Evolutionary conservation across 2,329 filamentous ascomycete genomes (phyloP), one percentile per base, ranked within the genome.

Genomic region (Colletotrichum truncatum): DNA sequence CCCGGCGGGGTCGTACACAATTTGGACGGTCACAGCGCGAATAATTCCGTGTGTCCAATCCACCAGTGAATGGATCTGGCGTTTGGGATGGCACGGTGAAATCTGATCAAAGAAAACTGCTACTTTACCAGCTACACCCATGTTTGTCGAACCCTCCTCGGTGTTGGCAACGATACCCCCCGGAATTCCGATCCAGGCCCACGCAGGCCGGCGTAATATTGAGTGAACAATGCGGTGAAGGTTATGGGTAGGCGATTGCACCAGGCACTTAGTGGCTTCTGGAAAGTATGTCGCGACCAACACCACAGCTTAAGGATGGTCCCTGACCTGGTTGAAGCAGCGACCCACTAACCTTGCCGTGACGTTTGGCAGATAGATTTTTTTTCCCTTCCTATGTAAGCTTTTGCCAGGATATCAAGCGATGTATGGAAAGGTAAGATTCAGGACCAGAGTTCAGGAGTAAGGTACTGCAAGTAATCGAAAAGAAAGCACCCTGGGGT

Each of bases 101-200:
- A 51, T 58, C 53, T 6, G 28, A 41, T 49, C 18, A 21, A 38
- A 18, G 12, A 52, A n/a, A 38, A 21, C 12, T 30, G 57, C 38
- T 18, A 8, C 43, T 23, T 12, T 6, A 25, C 16, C 28, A n/a
- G 12, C 28, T 21, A 51, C 5, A 12, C 10, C n/a, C 30, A 23
- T n/a, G 16, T n/a, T 51, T 28, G 48, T 6, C 28, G 14, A 30
- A 23, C 14, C 48, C 14, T 25, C 7, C 14, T 54, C 51, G 23
- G 51, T 36, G 7, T 34, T n/a, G n/a, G n/a, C 62, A 55, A 26
- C 48, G 62, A 21, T 61, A 55, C 56, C 62, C 56, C 62, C 62
- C 49, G 28, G 62, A 41, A 18, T n/a, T 2, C 8, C 32, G 56
- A 49, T 48, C 55, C 39, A 49, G 41, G 56, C 49, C 39, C 32